These are phyloP conservation scores for Lumnitzera racemosa DNA, from an alignment of 345 rosid genomes.

Conservation along the genomic window DNA sequence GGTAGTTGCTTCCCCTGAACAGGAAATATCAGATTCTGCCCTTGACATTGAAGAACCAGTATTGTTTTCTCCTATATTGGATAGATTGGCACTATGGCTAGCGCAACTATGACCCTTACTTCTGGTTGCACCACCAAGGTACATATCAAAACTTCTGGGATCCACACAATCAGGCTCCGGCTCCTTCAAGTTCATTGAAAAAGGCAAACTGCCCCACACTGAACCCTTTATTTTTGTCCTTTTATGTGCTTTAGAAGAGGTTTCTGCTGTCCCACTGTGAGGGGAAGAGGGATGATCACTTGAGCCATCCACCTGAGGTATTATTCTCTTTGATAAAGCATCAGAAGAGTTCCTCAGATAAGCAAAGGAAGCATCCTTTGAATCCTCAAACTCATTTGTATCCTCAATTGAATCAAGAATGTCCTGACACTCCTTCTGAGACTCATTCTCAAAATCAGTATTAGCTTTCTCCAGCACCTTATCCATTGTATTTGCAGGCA, in stretches of 20 bases:
- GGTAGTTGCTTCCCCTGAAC: slow-evolving; percentile 17
- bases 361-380: slow-evolving; percentile 26
- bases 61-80: slow-evolving; percentile 23
- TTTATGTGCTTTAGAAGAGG: slow-evolving; percentile 27
- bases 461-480: slow-evolving; percentile 74
- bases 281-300: slow-evolving; percentile 31
- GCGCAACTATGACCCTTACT: slow-evolving; percentile 14
- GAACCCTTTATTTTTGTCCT: slow-evolving; percentile 27
- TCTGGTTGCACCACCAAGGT: slow-evolving; percentile 23
- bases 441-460: slow-evolving; percentile 67
- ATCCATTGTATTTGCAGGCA: slow-evolving; percentile 59
- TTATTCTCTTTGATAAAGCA: slow-evolving; percentile 30
- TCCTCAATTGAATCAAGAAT: slow-evolving; percentile 87
- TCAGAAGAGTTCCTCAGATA: slow-evolving; percentile 16
- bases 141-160: slow-evolving; percentile 11
- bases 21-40: slow-evolving; percentile 22
- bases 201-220: slow-evolving; percentile 69
- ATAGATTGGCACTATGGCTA: slow-evolving; percentile 11
- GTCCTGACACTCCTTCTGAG: slow-evolving; percentile 93
- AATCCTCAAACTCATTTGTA: slow-evolving; percentile 28
- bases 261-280: slow-evolving; percentile 27
- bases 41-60: slow-evolving; percentile 19
- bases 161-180: slow-evolving; percentile 25
- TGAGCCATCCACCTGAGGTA: slow-evolving; percentile 43
- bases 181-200: slow-evolving; percentile 25